Evolutionary conservation across 1,284 basidiomycete species (phyloP).

Genomic region (Malassezia restricta): DNA sequence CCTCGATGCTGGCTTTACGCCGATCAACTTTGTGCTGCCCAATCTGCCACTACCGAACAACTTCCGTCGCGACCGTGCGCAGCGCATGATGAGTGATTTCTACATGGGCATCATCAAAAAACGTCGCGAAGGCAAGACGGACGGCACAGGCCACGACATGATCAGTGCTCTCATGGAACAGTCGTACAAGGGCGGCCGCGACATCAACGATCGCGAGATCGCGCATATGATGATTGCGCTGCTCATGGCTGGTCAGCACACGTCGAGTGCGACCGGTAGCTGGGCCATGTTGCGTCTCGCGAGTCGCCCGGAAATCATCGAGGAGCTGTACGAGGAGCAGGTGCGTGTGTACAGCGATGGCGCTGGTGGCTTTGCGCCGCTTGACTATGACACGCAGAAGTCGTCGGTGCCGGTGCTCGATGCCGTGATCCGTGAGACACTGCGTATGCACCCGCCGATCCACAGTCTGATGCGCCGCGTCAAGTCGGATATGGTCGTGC

Average conservation of each 20-base stretch:
- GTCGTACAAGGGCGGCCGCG: slow-evolving; percentile 70
- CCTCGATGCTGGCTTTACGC: slow-evolving; percentile 60
- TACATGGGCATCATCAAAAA: slow-evolving; percentile 77
- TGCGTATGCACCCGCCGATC: slow-evolving; percentile 52
- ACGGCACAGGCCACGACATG: slow-evolving; percentile 65
- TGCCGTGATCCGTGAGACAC: slow-evolving; percentile 79
- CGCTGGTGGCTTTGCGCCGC: slow-evolving; percentile 53
- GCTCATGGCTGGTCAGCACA: slow-evolving; percentile 86
- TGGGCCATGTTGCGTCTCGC: slow-evolving; percentile 86
- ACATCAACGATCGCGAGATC: slow-evolving; percentile 75
- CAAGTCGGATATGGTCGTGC: slow-evolving; percentile 69
- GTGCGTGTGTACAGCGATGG: slow-evolving; percentile 65
- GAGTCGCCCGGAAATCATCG: slow-evolving; percentile 59
- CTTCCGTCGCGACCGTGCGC: slow-evolving; percentile 71
- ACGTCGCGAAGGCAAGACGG: slow-evolving; percentile 50
- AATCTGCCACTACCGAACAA: slow-evolving; percentile 84
- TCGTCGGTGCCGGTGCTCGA: slow-evolving; percentile 69
- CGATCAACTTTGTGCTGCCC: slow-evolving; percentile 73
- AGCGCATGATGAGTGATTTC: slow-evolving; percentile 85
- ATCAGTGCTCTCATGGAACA: slow-evolving; percentile 75
- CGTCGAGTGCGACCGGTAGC: slow-evolving; percentile 75
- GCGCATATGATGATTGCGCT: slow-evolving; percentile 73
- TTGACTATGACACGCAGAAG: slow-evolving; percentile 75
- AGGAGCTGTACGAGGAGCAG: slow-evolving; percentile 65
- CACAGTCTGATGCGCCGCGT: slow-evolving; percentile 63